phyloP scores from a whole-genome alignment of 1,284 basidiomycete genomes.

The Leccinum pallidistipes region DNA sequence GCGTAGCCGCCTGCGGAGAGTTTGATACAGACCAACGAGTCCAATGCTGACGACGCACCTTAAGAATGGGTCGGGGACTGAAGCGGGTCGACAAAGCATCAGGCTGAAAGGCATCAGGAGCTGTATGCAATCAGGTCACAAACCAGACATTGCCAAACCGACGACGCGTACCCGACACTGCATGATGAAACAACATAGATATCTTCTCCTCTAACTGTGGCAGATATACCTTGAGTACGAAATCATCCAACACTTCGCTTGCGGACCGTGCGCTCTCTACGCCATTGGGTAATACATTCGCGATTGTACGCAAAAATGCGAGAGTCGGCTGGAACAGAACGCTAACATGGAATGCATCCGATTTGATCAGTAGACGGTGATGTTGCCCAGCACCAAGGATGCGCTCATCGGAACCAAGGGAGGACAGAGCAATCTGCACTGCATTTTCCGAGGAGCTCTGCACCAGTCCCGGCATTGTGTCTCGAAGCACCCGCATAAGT shows the following conservation, averaged over 20 bases:
- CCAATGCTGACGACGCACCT: conserved; percentile 48
- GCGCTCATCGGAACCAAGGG: conserved; percentile 68
- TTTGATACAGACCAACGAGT: conserved; percentile 8
- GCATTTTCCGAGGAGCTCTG: conserved; percentile 63
- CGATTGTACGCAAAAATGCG: conserved; percentile 76
- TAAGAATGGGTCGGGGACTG: conserved; percentile 73
- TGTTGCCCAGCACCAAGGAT: conserved; percentile 70
- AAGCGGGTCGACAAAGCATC: conserved; percentile 65
- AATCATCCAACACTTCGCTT: conserved; percentile 85
- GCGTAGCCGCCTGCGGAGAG: conserved; percentile 67
- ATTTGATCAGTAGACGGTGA: conserved; percentile 84
- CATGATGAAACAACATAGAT: conserved; percentile 82
- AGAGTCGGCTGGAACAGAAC: conserved; percentile 94
- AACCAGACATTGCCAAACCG: not conserved
- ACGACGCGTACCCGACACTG: conserved; percentile 67
- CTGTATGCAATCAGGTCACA: conserved; percentile 39
- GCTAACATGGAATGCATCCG: conserved; percentile 94
- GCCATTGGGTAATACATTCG: conserved; percentile 73
- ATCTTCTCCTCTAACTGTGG: conserved; percentile 97
- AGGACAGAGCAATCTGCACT: conserved; percentile 60
- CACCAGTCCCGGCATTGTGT: conserved; percentile 93
- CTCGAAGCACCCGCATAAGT: conserved; percentile 80
- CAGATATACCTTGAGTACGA: conserved; percentile 91
- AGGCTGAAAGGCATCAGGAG: conserved; percentile 82
- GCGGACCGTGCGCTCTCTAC: conserved; percentile 71